Conservation (phyloP, 2,329 filamentous ascomycete genomes). For the Diplodia corticola region DNA sequence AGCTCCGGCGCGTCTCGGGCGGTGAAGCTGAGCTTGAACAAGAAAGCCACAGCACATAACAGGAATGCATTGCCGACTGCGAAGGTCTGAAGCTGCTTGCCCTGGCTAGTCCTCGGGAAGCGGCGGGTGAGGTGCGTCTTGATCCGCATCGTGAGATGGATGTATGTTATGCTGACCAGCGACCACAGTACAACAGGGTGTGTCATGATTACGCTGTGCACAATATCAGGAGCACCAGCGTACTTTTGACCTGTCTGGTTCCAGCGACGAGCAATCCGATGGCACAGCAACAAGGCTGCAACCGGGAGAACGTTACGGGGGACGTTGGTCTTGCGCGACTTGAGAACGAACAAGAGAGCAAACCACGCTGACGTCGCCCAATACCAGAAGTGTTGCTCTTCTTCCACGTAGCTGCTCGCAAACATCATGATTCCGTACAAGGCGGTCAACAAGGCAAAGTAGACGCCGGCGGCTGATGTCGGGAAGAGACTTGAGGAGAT, state of each 20-base stretch:
- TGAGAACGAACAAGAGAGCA: slow-evolving; percentile 49
- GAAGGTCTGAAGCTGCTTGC: slow-evolving; percentile 12
- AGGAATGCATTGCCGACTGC: slow-evolving; percentile 29
- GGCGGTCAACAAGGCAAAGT: slow-evolving; percentile 37
- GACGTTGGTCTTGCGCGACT: slow-evolving; percentile 16
- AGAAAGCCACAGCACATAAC: slow-evolving; percentile 60
- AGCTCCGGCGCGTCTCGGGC: slow-evolving; percentile 85
- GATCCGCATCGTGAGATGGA: slow-evolving; percentile 47
- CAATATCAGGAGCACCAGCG: slow-evolving; percentile 85
- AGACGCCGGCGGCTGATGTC: slow-evolving; percentile 42
- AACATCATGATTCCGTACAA: slow-evolving; percentile 90
- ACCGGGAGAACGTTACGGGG: slow-evolving; percentile 13
- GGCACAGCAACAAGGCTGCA: slow-evolving; percentile 57
- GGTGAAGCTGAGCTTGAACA: slow-evolving; percentile 90
- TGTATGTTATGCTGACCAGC: slow-evolving; percentile 69
- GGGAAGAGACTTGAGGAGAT: slow-evolving; percentile 49
- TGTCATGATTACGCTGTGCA: slow-evolving; percentile 65
- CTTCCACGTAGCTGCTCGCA: slow-evolving; percentile 94
- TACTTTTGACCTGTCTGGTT: slow-evolving; percentile 98
- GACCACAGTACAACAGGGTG: slow-evolving; percentile 72
- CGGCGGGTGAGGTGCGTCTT: slow-evolving; percentile 32
- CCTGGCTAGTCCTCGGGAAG: not conserved
- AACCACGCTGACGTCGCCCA: slow-evolving; percentile 76
- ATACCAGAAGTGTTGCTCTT: slow-evolving; percentile 99
- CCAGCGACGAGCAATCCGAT: slow-evolving; percentile 75